Base-by-base conservation (phyloP, 176 grass and related monocot species). In the Ensete glaucum region DNA sequence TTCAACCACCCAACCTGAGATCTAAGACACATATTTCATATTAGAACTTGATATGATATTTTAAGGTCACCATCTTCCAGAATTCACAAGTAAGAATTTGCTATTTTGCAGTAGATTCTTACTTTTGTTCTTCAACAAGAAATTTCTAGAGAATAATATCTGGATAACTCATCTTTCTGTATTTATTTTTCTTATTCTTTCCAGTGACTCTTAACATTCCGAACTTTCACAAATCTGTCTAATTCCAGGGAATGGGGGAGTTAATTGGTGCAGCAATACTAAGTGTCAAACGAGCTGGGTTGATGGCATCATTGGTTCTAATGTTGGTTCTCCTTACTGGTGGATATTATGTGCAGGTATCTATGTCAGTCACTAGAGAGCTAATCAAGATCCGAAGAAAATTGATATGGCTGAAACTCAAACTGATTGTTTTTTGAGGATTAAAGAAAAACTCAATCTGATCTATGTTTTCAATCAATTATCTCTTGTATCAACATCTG, bases 241-340 rank as follows among this genome's bases (percentile, higher is more conserved):
- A 27, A 60, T 12, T 75, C 26, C 48, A 87, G 93, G 93, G 93
- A 70, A 83, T 89, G 2, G 93, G 93, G 17, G 89, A 96, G 83
- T 76, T 96, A 52, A 87, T 96, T 15, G 93, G 89, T 22, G 93
- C 93, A 1, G 85, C 93, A 76, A 92, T 90, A 60, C 73, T 96
- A 15, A 92, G 87, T 77, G 73, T 96, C 9, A 96, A 96, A 83
- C 62, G 89, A 14, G 87, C 85, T 0, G 92, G 89, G 1, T 81
- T 89, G 9, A 87, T 89, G 82, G 92, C 89, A 71, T 96, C 92
- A 80, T 84, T 96, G 20, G 85, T 92, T 64, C 85, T 96, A 15
- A 92, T 96, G 92, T 84, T 96, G 43, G 92, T 96, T 84, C 92
- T 96, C 20, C 89, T 96, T 75, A 96, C 92, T 20, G 92, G 92